Conservation (phyloP, 106 monocot species). For the Phalaenopsis equestris region DNA sequence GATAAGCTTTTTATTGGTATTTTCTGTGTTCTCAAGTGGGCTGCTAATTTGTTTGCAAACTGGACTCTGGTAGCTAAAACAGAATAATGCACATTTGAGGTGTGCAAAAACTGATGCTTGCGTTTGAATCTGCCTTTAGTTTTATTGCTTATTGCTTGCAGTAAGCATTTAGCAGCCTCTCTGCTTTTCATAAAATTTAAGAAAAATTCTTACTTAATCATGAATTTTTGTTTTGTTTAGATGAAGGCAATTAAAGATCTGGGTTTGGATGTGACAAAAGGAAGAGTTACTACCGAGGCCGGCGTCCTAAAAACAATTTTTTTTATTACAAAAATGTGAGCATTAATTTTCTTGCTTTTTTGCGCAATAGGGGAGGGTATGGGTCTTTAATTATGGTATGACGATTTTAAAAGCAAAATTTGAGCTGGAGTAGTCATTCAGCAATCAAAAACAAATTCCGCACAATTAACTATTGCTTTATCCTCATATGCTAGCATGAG, state of each 20-base stretch:
- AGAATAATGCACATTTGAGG: not conserved
- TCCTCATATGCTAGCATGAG: too few species aligned
- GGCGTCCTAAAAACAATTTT: constrained; percentile 57
- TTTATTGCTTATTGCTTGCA: not conserved
- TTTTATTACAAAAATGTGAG: constrained; percentile 40
- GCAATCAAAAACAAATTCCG: not conserved
- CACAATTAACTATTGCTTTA: not conserved
- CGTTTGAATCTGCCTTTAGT: not conserved
- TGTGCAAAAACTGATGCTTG: not conserved
- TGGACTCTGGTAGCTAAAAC: not conserved
- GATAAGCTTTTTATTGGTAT: not conserved
- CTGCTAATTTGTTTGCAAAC: not conserved
- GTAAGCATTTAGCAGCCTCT: not conserved
- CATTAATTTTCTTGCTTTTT: not conserved
- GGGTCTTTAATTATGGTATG: not conserved
- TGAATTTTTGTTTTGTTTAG: constrained; percentile 28
- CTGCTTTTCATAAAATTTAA: not conserved
- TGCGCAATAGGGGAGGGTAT: not conserved
- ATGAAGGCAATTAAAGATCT: constrained; percentile 92
- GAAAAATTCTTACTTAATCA: not conserved
- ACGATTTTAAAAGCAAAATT: not conserved
- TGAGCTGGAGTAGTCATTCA: not conserved
- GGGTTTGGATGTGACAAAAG: constrained; percentile 90
- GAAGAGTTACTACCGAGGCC: constrained; percentile 53
- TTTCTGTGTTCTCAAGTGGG: not conserved